Evolutionary conservation across 2,329 filamentous ascomycete species (phyloP).

Genomic region (Penicillium janthinellum): DNA sequence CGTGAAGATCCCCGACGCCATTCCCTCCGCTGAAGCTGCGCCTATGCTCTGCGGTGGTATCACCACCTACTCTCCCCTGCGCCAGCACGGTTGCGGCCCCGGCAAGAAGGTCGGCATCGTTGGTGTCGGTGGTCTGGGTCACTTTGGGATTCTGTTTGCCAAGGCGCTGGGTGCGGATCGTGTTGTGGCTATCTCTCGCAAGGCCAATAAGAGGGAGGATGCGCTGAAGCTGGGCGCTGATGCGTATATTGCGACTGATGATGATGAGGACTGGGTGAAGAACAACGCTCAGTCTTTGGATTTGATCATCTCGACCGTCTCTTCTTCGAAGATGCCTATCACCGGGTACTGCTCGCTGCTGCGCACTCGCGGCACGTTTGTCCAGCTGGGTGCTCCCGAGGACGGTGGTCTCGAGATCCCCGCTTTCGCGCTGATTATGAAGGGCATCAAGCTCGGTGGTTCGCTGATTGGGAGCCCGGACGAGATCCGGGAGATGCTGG

Average conservation of each 20-base stretch:
- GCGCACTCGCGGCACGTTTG: conserved; percentile 40
- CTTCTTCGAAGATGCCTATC: conserved; percentile 47
- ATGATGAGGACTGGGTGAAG: conserved; percentile 55
- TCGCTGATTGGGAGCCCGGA: conserved; percentile 43
- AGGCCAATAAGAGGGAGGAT: conserved; percentile 53
- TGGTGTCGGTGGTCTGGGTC: conserved; percentile 71
- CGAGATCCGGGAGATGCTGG: conserved; percentile 48
- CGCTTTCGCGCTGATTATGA: conserved; percentile 59
- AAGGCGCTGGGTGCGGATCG: conserved; percentile 66
- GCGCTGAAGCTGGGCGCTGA: conserved; percentile 58
- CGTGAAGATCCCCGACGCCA: conserved; percentile 55
- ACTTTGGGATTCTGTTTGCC: conserved; percentile 70
- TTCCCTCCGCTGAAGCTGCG: conserved; percentile 55
- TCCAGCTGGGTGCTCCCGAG: conserved; percentile 69
- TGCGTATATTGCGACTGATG: conserved; percentile 57
- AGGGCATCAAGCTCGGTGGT: conserved; percentile 52
- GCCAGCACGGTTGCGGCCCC: conserved; percentile 65
- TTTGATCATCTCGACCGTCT: conserved; percentile 59
- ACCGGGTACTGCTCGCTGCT: conserved; percentile 20
- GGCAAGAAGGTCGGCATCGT: conserved; percentile 71
- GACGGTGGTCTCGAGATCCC: conserved; percentile 55
- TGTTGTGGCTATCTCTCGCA: conserved; percentile 58
- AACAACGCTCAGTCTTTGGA: conserved; percentile 53
- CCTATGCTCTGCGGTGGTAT: conserved; percentile 78
- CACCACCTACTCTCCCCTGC: conserved; percentile 70